Evolutionary conservation across 768 basidiomycete species (phyloP), one percentile per base, ranked within the genome.

Genomic region (Naganishia randhawae): DNA sequence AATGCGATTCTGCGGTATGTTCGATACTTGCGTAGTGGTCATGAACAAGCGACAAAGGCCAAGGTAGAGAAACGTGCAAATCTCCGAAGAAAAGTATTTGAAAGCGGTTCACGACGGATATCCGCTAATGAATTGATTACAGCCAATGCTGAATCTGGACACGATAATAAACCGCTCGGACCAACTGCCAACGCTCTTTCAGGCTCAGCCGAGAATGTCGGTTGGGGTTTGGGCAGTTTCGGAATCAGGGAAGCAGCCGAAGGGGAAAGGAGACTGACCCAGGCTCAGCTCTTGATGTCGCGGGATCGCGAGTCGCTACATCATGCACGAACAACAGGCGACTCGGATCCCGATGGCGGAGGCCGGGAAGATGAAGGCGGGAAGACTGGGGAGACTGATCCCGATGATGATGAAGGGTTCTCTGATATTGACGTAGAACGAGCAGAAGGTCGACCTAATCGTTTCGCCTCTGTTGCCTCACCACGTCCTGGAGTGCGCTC

Each of bases 181-280:
- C 57, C 37, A 27, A 39, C 25, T 42, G 57, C 22, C 22, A 25
- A 10, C 17, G 57, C 39, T 27, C 22, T 61, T 63, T 71, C 72
- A 37, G 75, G 71, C n/a, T 54, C 41, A 68, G 77, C 77, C 37
- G 75, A 75, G 3, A 75, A 77, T 55, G 74, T 82, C 0, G 88
- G 88, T 0, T 91, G 90, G 89, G 88, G 87, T 0, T 78, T 91
- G 57, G 89, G 90, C 2, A 86, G 85, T 68, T 89, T 87, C 77
- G 86, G 84, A 11, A 73, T 86, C n/a, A 76, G 80, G 53, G 81
- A 83, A 71, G 71, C 80, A 50, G 75, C 76, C 37, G 67, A 80
- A 69, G 80, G 82, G 57, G 66, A 81, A 70, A 73, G 77, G 42
- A 61, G 74, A 32, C n/a, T 81, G 61, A 57, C 75, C 29, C 74